phyloP scores from a whole-genome alignment of 306 rosid species.

The Rosa rugosa region DNA sequence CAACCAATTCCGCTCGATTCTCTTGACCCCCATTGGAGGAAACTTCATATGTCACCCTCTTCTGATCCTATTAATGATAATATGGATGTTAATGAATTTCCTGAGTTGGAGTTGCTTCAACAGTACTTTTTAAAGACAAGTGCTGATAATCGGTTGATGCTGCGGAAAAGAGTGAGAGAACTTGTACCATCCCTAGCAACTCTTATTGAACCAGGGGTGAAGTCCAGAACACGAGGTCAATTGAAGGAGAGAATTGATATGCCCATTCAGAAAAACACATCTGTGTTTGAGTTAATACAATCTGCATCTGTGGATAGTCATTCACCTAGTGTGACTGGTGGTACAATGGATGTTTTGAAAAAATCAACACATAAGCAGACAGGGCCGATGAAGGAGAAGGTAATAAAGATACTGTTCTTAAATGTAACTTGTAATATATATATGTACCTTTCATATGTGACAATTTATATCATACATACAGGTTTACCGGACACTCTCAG shows the following conservation, averaged over 20 bases:
- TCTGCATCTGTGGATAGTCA: constrained; percentile 2
- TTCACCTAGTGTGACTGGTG: neutral
- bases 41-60: constrained; percentile 12
- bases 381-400: constrained; percentile 12
- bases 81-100: constrained; percentile 16
- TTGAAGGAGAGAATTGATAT: constrained; percentile 14
- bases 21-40: constrained; percentile 18
- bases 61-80: neutral
- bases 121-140: constrained; percentile 10
- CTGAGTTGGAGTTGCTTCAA: constrained; percentile 23
- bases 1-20: constrained; percentile 8
- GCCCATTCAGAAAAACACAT: neutral
- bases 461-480: neutral
- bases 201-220: constrained; percentile 7
- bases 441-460: neutral
- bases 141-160: constrained; percentile 12
- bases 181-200: constrained; percentile 10
- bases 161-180: constrained; percentile 20
- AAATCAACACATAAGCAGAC: constrained; percentile 1
- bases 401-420: neutral
- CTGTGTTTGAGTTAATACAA: neutral
- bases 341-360: constrained; percentile 3
- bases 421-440: neutral
- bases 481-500: neutral
- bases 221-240: constrained; percentile 14